These are phyloP conservation scores for Tuctoria greenei DNA, from an alignment of 176 grass and related monocot genomes.

Conservation along the genomic window DNA sequence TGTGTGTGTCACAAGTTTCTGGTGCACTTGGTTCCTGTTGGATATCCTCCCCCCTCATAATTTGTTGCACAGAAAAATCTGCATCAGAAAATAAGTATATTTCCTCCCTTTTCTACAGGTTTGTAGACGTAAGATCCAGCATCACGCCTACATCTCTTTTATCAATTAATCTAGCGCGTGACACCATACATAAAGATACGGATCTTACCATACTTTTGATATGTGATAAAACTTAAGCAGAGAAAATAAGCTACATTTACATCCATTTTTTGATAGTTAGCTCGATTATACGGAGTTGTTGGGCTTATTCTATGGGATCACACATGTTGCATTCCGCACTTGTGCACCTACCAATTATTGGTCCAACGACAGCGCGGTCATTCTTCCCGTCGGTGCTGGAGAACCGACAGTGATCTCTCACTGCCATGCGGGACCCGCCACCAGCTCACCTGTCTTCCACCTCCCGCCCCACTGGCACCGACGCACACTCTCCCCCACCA, in stretches of 20 bases:
- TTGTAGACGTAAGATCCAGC: too few species aligned
- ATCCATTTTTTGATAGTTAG: not conserved
- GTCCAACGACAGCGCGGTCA: not conserved
- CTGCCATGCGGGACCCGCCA: not conserved
- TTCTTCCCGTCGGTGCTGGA: conserved; percentile 20
- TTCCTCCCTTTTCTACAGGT: too few species aligned
- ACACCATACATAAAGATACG: not conserved
- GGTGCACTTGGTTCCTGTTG: too few species aligned
- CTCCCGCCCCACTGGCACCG: conserved; percentile 38
- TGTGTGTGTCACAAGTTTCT: too few species aligned
- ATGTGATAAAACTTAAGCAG: not conserved
- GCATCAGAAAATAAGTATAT: too few species aligned
- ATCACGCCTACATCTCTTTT: too few species aligned
- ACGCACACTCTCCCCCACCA: not conserved
- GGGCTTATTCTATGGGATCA: not conserved
- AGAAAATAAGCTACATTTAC: not conserved
- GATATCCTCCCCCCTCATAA: too few species aligned
- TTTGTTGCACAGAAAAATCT: too few species aligned
- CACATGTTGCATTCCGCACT: conserved; percentile 18
- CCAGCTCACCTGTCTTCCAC: conserved; percentile 45
- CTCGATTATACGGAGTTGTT: not conserved
- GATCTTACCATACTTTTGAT: not conserved
- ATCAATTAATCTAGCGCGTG: not conserved
- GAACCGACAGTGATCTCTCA: not conserved
- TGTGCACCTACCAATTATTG: conserved; percentile 34